Evolutionary conservation across 768 basidiomycete genomes (phyloP).

Genomic region (Gymnopilus junonius): DNA sequence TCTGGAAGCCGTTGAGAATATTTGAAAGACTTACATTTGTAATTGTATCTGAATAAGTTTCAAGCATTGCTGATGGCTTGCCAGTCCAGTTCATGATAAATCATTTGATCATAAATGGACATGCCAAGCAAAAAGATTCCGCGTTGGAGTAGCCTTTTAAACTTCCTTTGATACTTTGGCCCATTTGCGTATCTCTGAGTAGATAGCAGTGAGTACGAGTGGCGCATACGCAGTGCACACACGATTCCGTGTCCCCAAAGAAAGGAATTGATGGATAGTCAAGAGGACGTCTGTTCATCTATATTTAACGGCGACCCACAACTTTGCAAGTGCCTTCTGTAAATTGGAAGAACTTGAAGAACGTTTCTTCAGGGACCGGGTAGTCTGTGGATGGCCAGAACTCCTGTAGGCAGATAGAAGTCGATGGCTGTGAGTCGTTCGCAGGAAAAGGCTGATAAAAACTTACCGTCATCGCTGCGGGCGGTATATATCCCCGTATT

Average conservation of each 20-base stretch:
- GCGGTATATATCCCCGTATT: neutral
- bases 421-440: neutral
- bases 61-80: neutral
- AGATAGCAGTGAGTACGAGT: neutral
- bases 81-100: neutral
- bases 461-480: neutral
- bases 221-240: neutral
- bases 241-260: neutral
- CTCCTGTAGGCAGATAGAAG: neutral
- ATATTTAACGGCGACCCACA: neutral
- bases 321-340: neutral
- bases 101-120: neutral
- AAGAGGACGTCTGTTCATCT: neutral
- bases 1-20: too few relatives aligned
- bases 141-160: neutral
- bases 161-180: neutral
- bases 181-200: neutral
- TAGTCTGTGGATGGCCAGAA: neutral
- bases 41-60: neutral
- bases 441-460: neutral
- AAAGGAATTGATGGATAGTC: neutral
- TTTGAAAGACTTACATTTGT: neutral
- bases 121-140: neutral
- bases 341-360: neutral
- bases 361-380: constrained; percentile 1